Conservation (phyloP, 345 rosid species). For the Psidium friedrichsthalianum region DNA sequence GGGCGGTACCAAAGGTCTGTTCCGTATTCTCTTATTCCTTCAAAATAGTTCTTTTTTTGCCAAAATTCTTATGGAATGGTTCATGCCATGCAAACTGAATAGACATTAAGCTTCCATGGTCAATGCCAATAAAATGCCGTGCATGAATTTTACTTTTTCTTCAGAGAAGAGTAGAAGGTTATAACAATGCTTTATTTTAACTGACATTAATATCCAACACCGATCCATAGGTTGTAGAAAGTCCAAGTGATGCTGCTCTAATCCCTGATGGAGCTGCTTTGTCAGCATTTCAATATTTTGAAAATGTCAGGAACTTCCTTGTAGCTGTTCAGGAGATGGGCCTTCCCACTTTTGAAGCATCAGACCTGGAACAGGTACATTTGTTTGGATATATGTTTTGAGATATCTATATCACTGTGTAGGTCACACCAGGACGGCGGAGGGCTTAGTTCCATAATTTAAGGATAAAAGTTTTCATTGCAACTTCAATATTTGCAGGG, state of each 20-base stretch:
- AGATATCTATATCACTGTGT: neutral
- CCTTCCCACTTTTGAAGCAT: conserved; percentile 80
- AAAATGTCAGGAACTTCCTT: conserved; percentile 81
- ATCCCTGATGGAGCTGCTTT: conserved; percentile 84
- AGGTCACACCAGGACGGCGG: neutral
- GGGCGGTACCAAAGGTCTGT: conserved; percentile 65
- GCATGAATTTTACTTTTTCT: neutral
- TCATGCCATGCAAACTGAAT: neutral
- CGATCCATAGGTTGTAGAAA: conserved; percentile 60
- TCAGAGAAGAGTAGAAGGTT: neutral
- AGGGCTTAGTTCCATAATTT: neutral
- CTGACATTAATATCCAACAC: neutral
- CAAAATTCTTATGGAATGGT: neutral
- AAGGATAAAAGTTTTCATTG: neutral
- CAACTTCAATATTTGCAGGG: conserved; percentile 1
- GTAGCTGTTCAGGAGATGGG: conserved; percentile 70
- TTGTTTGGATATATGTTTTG: neutral
- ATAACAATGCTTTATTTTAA: neutral
- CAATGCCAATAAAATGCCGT: neutral
- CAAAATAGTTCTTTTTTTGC: neutral
- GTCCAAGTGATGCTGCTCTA: conserved; percentile 52
- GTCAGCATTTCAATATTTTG: conserved; percentile 83
- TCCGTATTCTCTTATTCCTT: neutral
- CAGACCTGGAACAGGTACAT: conserved; percentile 76
- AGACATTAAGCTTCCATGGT: neutral